These are phyloP conservation scores for Amorphotheca resinae DNA, from an alignment of 495 filamentous ascomycete species.

Conservation along the genomic window DNA sequence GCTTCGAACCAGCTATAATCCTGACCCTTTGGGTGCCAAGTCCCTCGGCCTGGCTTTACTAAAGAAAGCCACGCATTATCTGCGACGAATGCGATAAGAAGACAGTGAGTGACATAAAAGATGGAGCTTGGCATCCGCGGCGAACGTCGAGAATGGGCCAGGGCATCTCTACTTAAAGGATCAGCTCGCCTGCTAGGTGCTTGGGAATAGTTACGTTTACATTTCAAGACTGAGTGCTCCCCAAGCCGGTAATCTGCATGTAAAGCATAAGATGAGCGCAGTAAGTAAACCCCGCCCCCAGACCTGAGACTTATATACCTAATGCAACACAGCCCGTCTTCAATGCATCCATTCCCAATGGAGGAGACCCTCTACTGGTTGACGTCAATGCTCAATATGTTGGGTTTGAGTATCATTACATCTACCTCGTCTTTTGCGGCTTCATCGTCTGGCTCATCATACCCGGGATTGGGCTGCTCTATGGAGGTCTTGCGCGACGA, in stretches of 20 bases:
- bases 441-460: slow-evolving; percentile 46
- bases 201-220: not conserved
- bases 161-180: not conserved
- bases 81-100: too few species aligned
- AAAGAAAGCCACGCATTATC: too few species aligned
- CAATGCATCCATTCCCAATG: slow-evolving; percentile 31
- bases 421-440: slow-evolving; percentile 19
- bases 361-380: slow-evolving; percentile 31
- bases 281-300: slow-evolving; percentile 4
- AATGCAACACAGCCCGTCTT: slow-evolving; percentile 9
- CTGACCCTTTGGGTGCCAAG: too few species aligned
- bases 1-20: too few species aligned
- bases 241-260: not conserved
- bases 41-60: too few species aligned
- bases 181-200: not conserved
- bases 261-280: slow-evolving; percentile 11
- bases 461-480: slow-evolving; percentile 45
- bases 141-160: not conserved
- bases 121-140: not conserved
- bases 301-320: not conserved
- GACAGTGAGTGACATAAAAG: not conserved
- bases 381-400: slow-evolving; percentile 21
- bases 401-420: slow-evolving; percentile 22
- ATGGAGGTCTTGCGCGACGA: slow-evolving; percentile 43
- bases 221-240: not conserved